These are phyloP conservation scores for Gossypium rotundifolium DNA, from an alignment of 345 rosid species.

Conservation along the genomic window DNA sequence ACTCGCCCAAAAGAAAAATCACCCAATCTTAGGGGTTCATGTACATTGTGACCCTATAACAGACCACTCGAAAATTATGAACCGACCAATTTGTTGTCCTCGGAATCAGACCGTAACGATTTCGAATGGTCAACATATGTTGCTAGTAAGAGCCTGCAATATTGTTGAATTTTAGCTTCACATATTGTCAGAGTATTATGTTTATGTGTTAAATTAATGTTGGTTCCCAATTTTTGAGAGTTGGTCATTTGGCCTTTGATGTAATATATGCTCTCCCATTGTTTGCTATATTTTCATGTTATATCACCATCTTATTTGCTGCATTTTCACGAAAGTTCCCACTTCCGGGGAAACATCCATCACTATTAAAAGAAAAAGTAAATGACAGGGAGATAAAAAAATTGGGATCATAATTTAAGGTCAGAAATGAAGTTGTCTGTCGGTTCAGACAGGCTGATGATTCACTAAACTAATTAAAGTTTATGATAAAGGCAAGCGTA, in stretches of 20 bases:
- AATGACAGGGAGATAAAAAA: background rate
- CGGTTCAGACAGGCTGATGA: too few relatives aligned
- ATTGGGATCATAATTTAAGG: too few relatives aligned
- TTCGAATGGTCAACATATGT: background rate
- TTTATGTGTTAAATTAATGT: background rate
- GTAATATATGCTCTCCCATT: background rate
- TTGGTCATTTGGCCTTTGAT: background rate
- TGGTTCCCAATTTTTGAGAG: background rate
- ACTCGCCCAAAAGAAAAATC: background rate
- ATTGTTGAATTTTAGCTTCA: background rate
- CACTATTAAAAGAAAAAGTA: background rate
- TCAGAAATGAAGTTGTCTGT: too few relatives aligned
- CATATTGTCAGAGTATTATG: background rate
- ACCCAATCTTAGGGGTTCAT: background rate
- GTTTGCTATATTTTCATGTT: background rate
- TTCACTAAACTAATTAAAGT: too few relatives aligned
- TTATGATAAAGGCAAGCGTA: too few relatives aligned
- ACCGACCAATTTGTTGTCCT: background rate
- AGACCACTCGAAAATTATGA: background rate
- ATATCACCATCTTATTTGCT: constrained; percentile 2
- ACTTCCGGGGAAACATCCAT: background rate
- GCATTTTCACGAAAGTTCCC: background rate
- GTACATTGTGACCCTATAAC: background rate
- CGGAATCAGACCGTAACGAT: background rate
- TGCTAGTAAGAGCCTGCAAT: background rate